Base-by-base conservation (phyloP, 2,329 filamentous ascomycete genomes). In the Polychaeton citri region DNA sequence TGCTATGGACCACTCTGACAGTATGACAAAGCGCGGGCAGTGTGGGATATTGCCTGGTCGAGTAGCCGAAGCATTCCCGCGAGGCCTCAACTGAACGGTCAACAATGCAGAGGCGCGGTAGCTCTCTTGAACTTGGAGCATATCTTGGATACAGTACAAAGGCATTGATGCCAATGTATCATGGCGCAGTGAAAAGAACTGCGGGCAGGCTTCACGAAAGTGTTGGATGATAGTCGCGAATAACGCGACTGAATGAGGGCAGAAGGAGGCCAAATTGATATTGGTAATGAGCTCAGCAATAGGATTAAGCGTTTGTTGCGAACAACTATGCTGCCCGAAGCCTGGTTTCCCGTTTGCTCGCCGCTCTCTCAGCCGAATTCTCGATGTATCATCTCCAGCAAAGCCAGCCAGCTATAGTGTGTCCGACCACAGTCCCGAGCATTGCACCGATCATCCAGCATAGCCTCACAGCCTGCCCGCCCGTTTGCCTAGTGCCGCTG, bases 241-340 rank as follows among this genome's bases (percentile, higher is more conserved):
- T n/a, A 15, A 28, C 15, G 24, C 24, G 24, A 28, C 24, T 15
- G 15, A 15, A 15, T 10, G 24, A 28, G 24, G 12, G 24, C 24
- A 28, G 12, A 15, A 28, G 24, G 15, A 28, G 24, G 24, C 24
- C 24, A 28, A 28, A 28, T 28, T 28, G 24, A 28, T 28, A 28
- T 28, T 28, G 24, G 24, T 28, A 28, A 12, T 28, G 24, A 28
- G 24, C 24, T 28, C 24, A 28, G 24, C 12, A 28, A 12, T 12
- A 12, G 24, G 15, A 15, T 28, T 12, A 28, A 28, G 24, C 24
- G 24, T 28, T 15, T 28, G 24, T 28, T 28, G 24, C 24, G 24
- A 28, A 28, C 24, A 28, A 28, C 24, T 28, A 28, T 28, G 24
- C 24, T 28, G 24, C 24, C 24, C 24, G 24, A 28, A 28, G 24